Conservation (phyloP, 352 stramenopile species). For the Aphanomyces euteiches region DNA sequence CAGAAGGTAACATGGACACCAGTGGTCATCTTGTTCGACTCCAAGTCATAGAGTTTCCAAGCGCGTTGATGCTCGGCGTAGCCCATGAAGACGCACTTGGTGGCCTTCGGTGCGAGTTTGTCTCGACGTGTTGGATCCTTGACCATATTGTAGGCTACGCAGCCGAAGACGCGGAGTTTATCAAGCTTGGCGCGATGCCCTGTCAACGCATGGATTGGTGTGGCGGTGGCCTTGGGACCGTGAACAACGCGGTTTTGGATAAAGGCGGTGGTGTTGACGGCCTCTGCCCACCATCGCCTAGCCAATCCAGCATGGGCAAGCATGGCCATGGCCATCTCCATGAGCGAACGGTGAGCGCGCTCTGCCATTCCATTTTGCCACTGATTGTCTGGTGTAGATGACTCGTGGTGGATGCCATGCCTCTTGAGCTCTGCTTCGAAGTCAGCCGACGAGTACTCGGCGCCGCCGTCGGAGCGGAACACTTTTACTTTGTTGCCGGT, state of each 20-base stretch:
- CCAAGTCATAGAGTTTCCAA: constrained; percentile 28
- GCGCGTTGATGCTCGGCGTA: constrained; percentile 33
- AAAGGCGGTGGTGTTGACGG: too few relatives aligned
- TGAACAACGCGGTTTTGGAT: not conserved
- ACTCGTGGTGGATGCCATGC: constrained; percentile 36
- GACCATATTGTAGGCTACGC: constrained; percentile 35
- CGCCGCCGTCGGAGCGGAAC: too few relatives aligned
- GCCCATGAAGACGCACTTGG: constrained; percentile 33
- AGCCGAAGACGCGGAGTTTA: constrained; percentile 36
- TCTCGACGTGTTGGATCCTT: constrained; percentile 28
- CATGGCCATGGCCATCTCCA: too few relatives aligned
- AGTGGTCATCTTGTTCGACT: constrained; percentile 17
- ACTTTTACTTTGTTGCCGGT: constrained; percentile 31
- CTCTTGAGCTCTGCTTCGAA: constrained; percentile 22
- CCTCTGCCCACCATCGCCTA: too few relatives aligned
- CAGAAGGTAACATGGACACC: constrained; percentile 13
- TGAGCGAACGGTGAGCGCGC: too few relatives aligned
- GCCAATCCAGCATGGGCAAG: too few relatives aligned
- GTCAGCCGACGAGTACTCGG: constrained; percentile 33
- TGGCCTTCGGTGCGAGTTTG: constrained; percentile 35
- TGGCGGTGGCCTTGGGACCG: not conserved
- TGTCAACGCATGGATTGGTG: constrained; percentile 34
- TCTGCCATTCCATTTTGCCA: too few relatives aligned
- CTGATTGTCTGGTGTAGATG: constrained; percentile 33
- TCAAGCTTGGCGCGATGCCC: constrained; percentile 26